A percentile compares a stretch with the other conserved stretches of the same genome.
Conservation (phyloP, 345 rosid species). For the Erodium maritimum region DNA sequence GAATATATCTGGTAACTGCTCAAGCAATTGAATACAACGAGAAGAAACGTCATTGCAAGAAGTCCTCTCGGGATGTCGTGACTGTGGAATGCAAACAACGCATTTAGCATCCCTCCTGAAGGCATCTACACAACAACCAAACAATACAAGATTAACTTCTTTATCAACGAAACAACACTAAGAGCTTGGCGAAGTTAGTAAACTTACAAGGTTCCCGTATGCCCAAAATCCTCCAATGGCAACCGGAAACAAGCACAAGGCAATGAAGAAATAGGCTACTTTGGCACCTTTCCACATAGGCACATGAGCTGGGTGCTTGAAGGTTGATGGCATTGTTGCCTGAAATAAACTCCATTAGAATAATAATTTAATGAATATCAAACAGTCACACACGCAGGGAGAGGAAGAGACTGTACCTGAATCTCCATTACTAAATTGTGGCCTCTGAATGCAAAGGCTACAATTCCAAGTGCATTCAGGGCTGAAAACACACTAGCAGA, state of each 20-base stretch:
- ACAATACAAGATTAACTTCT: not conserved
- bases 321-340: slow-evolving; percentile 98
- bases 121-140: slow-evolving; percentile 52
- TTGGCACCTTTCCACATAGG: slow-evolving; percentile 99
- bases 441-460: slow-evolving; percentile 94
- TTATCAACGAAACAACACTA: no score
- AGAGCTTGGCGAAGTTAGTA: not conserved
- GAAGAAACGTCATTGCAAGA: slow-evolving; percentile 72
- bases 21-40: slow-evolving; percentile 80
- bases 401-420: slow-evolving; percentile 39
- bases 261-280: slow-evolving; percentile 81
- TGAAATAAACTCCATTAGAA: slow-evolving; percentile 10
- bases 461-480: slow-evolving; percentile 84
- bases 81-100: slow-evolving; percentile 73
- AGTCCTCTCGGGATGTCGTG: slow-evolving; percentile 85
- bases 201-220: slow-evolving; percentile 82
- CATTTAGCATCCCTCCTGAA: slow-evolving; percentile 76
- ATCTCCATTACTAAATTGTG: slow-evolving; percentile 85
- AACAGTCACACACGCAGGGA: no score
- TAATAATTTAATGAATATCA: no score
- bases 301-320: slow-evolving; percentile 94
- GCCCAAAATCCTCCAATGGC: slow-evolving; percentile 98
- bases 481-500: slow-evolving; percentile 56
- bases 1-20: slow-evolving; percentile 97
- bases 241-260: slow-evolving; percentile 74